Base-by-base conservation (phyloP, 225 moss, liverwort and hornwort genomes). In the Polytrichum formosum region DNA sequence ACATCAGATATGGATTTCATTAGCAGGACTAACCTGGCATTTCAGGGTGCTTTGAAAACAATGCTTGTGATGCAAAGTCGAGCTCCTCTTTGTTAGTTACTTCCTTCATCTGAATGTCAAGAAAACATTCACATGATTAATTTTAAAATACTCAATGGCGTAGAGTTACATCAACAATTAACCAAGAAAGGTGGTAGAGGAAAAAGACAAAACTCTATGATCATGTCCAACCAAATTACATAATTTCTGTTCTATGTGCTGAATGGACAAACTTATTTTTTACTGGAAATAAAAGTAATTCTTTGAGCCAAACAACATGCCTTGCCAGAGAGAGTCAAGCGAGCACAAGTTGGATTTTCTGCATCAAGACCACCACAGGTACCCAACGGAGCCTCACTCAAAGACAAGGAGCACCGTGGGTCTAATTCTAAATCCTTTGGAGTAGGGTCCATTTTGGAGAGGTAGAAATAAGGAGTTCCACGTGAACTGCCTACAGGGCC, bases 341-440 rank as follows among this genome's bases (percentile, higher is more conserved):
- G 87, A 70, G 97, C 92, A 72, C 97, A 97, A 53, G 97, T 97
- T 26, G 97, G 97, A 78, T 97, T 87, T 72, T 97, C 97, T 0
- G 83, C 77, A 70, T 97, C 97, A 56, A 70, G 68, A 30, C 73
- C 70, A 35, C 89, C 86, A 67, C 97, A 97, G 64, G 81, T 83
- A 30, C 93, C 94, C 76, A 97, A 67, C n/a, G 92, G 67, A 20
- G 90, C 77, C 78, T 97, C 97, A 73, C 93, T 97, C 8, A 97
- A 53, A 28, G 91, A 74, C 61, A 97, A 76, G 19, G 97, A 94
- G 82, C 89, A 90, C 29, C 97, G 92, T 37, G 97, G 74, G 61
- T 97, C 94, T n/a, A 56, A 78, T n/a, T 94, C 91, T 62, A 97
- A 83, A 53, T 94, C 94, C 74, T 74, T 67, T 25, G 97, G 94